A percentile compares a stretch with the other conserved stretches of the same genome.
These are phyloP conservation scores for Torulaspora globosa DNA, from an alignment of 1,139 yeast genomes.

Conservation along the genomic window DNA sequence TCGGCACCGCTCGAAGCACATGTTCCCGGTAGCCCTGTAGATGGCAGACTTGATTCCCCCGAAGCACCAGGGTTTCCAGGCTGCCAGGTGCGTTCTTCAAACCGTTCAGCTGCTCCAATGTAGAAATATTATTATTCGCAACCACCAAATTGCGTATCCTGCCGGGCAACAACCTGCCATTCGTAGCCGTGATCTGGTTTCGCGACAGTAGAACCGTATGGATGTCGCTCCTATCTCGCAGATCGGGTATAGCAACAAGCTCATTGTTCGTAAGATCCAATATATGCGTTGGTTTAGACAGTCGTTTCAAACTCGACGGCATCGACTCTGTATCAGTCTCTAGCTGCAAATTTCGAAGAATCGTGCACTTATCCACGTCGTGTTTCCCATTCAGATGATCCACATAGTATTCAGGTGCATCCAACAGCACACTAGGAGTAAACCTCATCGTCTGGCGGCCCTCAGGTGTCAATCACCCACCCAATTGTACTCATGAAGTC, in stretches of 20 bases:
- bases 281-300: slow-evolving; percentile 26
- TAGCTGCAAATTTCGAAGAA: slow-evolving; percentile 29
- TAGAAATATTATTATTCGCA: slow-evolving; percentile 26
- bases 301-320: slow-evolving; percentile 26
- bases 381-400: slow-evolving; percentile 27
- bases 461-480: background rate
- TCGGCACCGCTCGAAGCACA: slow-evolving; percentile 61
- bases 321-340: slow-evolving; percentile 30
- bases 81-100: slow-evolving; percentile 25
- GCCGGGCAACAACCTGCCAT: slow-evolving; percentile 30
- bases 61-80: slow-evolving; percentile 45
- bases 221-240: slow-evolving; percentile 22
- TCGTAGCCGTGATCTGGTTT: slow-evolving; percentile 25
- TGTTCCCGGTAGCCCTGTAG: slow-evolving; percentile 56
- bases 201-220: slow-evolving; percentile 32
- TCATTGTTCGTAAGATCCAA: slow-evolving; percentile 35
- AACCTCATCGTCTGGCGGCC: slow-evolving; percentile 43
- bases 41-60: slow-evolving; percentile 58
- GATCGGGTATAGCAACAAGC: slow-evolving; percentile 25
- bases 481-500: background rate
- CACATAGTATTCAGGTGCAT: slow-evolving; percentile 47
- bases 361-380: slow-evolving; percentile 30
- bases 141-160: slow-evolving; percentile 25
- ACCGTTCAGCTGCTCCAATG: slow-evolving; percentile 23
- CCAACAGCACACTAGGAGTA: slow-evolving; percentile 46